phyloP scores from a whole-genome alignment of 495 filamentous ascomycete genomes.

The Penicillium paxilli region DNA sequence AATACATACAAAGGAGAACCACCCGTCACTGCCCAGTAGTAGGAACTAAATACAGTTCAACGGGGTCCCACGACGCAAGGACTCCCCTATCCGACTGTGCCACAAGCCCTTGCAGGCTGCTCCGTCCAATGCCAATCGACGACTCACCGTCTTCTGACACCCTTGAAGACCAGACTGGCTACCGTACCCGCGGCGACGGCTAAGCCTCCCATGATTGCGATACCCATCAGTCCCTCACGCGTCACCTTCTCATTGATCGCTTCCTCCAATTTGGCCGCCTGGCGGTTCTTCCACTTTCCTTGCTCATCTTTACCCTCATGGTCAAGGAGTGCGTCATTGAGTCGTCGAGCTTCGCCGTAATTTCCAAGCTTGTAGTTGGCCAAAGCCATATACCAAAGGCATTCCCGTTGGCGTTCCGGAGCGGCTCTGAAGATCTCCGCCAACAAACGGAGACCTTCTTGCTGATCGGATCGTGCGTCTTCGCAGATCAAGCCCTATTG shows the following conservation, averaged over 20 bases:
- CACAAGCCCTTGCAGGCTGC: constrained; percentile 23
- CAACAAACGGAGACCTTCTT: constrained; percentile 89
- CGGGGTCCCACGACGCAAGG: constrained; percentile 8
- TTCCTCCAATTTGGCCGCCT: constrained; percentile 77
- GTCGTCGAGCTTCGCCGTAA: constrained; percentile 88
- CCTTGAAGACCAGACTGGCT: constrained; percentile 78
- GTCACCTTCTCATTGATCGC: constrained; percentile 96
- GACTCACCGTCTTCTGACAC: constrained; percentile 56
- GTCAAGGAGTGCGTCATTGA: constrained; percentile 89
- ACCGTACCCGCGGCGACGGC: constrained; percentile 92
- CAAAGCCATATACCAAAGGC: constrained; percentile 93
- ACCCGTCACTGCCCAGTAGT: not conserved
- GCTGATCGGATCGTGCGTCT: constrained; percentile 76
- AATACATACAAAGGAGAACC: constrained; percentile 7
- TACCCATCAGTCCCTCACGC: constrained; percentile 89
- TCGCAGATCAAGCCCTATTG: constrained; percentile 92
- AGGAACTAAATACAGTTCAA: constrained; percentile 7
- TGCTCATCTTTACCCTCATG: constrained; percentile 53
- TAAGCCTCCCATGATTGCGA: constrained; percentile 94
- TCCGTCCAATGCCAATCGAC: constrained; percentile 6
- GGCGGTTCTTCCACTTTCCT: constrained; percentile 51
- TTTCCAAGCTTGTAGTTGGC: constrained; percentile 98
- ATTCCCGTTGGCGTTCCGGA: constrained; percentile 90
- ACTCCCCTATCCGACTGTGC: constrained; percentile 9
- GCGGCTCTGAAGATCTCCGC: constrained; percentile 95